Evolutionary conservation across 179 eudicot genomes (phyloP).

Genomic region (Silene noctiflora): DNA sequence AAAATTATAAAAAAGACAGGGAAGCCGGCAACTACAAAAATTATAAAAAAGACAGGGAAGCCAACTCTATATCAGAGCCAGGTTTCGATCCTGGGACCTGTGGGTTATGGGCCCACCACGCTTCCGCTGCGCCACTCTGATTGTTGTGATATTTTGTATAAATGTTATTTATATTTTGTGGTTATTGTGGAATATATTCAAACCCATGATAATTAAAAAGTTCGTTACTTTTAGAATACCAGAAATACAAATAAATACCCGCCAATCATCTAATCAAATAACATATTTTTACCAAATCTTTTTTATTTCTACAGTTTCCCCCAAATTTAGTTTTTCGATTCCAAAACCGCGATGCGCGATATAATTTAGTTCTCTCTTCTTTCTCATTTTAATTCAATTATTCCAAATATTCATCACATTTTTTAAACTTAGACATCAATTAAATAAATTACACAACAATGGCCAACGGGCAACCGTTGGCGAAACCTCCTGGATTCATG

Average conservation of each 20-base stretch:
- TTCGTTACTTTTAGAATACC: background rate
- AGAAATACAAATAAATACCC: background rate
- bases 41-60: constrained; percentile 1
- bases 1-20: background rate
- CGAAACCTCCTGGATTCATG: constrained; percentile 31
- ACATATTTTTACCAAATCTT: background rate
- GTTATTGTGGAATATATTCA: too few relatives aligned
- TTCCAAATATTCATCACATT: background rate
- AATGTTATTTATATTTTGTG: too few relatives aligned
- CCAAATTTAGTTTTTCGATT: background rate
- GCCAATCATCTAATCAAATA: background rate
- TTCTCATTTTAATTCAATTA: background rate
- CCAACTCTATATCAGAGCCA: constrained; percentile 26
- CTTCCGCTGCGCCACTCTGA: constrained; percentile 50
- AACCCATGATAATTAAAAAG: too few relatives aligned
- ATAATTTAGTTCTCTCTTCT: background rate
- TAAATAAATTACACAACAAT: constrained; percentile 9
- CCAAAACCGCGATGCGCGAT: background rate
- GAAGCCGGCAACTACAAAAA: background rate
- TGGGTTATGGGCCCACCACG: constrained; percentile 47
- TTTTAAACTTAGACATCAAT: background rate
- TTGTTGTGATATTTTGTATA: background rate
- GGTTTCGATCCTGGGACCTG: constrained; percentile 45
- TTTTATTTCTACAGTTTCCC: too few relatives aligned
- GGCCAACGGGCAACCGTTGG: constrained; percentile 20